Base-by-base conservation (phyloP, 1,284 basidiomycete species). In the Rhizoctonia solani region DNA sequence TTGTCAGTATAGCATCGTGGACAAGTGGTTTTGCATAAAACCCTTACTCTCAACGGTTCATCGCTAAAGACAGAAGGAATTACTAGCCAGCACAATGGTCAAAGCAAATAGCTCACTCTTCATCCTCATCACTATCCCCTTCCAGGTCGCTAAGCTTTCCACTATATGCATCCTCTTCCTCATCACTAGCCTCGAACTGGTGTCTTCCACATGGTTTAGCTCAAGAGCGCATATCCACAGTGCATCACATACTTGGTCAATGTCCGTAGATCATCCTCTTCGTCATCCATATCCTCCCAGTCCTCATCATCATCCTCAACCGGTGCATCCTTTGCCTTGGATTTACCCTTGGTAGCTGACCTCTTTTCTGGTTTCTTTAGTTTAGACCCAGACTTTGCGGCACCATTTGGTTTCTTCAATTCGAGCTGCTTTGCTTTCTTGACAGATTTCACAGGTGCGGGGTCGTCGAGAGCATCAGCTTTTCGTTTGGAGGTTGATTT, bases 401-500 rank as follows among this genome's bases (percentile, higher is more conserved):
- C 72, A 66, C 42, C 69, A 56, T 69, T 68, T 69, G 68, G 68
- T 67, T 71, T 72, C 54, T 70, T 71, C 67, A 71, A 72, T 71
- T 71, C 72, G 65, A 49, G 71, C 50, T 68, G 70, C 68, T 73
- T 77, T 32, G 74, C 76, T 74, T 80, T 80, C 77, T 84, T 87
- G 67, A 75, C 75, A 74, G 85, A 87, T 79, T 89, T 89, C 39
- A 77, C 74, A 61, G 84, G 76, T 61, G 74, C 75, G 61, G 81
- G 76, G 70, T 79, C 81, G 58, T 84, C 85, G 6, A 61, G 46
- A 53, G 76, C 78, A 37, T 81, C 79, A 29, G 84, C 85, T 76
- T 92, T 92, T 52, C 90, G 86, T 75, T 92, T 92, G 83, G 81
- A 8, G 76, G 71, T 66, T n/a, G 72, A 59, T 14, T 72, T 68